phyloP scores from a whole-genome alignment of 2,329 filamentous ascomycete species.

The Chaetomium sp. region DNA sequence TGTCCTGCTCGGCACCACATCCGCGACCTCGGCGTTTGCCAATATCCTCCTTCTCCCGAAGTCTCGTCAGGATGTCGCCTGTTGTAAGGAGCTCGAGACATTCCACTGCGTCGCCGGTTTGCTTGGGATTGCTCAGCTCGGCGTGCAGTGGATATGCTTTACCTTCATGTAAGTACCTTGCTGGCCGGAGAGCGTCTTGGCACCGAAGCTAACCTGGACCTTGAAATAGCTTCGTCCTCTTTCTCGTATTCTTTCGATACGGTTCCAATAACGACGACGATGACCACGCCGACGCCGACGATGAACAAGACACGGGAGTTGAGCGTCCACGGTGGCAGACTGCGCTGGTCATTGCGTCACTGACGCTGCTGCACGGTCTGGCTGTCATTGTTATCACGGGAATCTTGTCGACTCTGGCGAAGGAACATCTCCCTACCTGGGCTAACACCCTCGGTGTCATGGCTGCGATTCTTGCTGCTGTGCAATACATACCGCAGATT shows the following conservation, averaged over 20 bases:
- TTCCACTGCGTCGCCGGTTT: constrained; percentile 81
- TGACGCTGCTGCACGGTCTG: constrained; percentile 72
- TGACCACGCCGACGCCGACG: constrained; percentile 35
- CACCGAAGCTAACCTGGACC: background rate
- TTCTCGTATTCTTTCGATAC: constrained; percentile 85
- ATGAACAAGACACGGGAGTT: constrained; percentile 20
- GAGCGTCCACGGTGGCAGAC: constrained; percentile 64
- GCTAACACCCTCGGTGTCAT: constrained; percentile 79
- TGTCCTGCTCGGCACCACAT: constrained; percentile 86
- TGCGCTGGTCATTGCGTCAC: constrained; percentile 65
- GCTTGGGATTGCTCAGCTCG: constrained; percentile 85
- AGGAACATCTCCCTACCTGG: constrained; percentile 64
- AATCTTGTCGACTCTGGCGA: constrained; percentile 58
- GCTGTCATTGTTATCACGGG: constrained; percentile 61
- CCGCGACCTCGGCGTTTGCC: constrained; percentile 78
- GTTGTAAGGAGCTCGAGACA: constrained; percentile 73
- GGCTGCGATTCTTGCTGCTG: constrained; percentile 67
- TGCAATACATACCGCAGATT: constrained; percentile 95
- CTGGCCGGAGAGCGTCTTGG: background rate
- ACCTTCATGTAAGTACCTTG: constrained; percentile 66
- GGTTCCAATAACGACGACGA: constrained; percentile 45
- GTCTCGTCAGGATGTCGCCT: constrained; percentile 75
- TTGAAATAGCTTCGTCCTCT: constrained; percentile 73
- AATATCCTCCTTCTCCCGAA: constrained; percentile 87
- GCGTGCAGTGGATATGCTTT: constrained; percentile 87